Conservation (phyloP, 257 asterid genomes). For the Gentiana dahurica region DNA sequence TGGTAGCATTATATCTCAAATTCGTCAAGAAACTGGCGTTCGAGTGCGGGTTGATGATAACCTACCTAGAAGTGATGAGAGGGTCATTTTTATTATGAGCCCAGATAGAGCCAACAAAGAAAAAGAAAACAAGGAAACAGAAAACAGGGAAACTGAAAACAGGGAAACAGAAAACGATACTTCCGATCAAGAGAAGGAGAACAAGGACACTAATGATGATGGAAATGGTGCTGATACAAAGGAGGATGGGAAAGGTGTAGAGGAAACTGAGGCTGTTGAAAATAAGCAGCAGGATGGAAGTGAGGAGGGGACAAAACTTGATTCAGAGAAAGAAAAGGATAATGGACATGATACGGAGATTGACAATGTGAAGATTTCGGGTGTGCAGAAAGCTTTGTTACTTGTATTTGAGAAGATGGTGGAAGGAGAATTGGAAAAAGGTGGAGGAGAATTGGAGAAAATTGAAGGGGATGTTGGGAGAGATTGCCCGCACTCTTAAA, state of each 20-base stretch:
- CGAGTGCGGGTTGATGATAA: constrained; percentile 59
- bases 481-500: too few species aligned
- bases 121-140: background rate
- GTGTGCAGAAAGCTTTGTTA: constrained; percentile 67
- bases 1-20: constrained; percentile 48
- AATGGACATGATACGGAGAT: constrained; percentile 13
- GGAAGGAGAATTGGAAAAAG: constrained; percentile 33
- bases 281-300: constrained; percentile 24
- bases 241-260: constrained; percentile 27
- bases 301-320: constrained; percentile 14
- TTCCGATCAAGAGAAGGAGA: constrained; percentile 20
- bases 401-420: constrained; percentile 56
- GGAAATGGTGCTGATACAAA: constrained; percentile 14
- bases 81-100: constrained; percentile 44
- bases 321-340: constrained; percentile 28
- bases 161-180: constrained; percentile 26
- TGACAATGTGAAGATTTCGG: constrained; percentile 17
- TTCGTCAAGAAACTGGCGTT: constrained; percentile 64
- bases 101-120: constrained; percentile 37
- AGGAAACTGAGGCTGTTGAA: constrained; percentile 28
- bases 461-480: too few species aligned
- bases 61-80: constrained; percentile 68
- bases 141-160: background rate
- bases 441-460: too few species aligned
- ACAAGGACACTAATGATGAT: constrained; percentile 5